Conservation (phyloP, 768 basidiomycete genomes). For the Xerocomellus intermedius region DNA sequence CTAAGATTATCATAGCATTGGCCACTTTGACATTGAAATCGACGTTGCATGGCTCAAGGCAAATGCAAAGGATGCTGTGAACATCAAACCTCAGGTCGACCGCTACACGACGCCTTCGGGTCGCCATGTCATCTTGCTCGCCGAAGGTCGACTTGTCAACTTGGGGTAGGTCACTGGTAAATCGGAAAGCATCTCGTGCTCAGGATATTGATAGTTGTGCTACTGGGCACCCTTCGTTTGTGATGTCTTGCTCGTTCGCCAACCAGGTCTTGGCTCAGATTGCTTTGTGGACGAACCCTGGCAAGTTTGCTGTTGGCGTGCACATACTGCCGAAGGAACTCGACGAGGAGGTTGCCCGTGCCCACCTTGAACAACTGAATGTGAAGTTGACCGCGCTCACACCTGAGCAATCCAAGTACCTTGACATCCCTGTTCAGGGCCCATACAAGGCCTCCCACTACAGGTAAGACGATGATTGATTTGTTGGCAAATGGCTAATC, state of each 20-base stretch:
- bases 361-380: constrained; percentile 87
- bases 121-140: constrained; percentile 95
- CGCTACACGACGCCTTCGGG: constrained; percentile 91
- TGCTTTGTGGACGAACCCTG: constrained; percentile 91
- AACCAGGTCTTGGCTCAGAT: constrained; percentile 99
- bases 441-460: constrained; percentile 76
- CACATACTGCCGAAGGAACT: constrained; percentile 99
- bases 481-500: background rate
- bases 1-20: constrained; percentile 52
- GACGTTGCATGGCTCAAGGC: constrained; percentile 98
- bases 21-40: constrained; percentile 87
- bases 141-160: constrained; percentile 99
- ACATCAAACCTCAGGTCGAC: constrained; percentile 99
- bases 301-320: constrained; percentile 93
- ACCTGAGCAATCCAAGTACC: constrained; percentile 78
- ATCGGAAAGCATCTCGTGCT: background rate
- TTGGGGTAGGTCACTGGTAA: constrained; percentile 60
- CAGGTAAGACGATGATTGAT: constrained; percentile 38
- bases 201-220: constrained; percentile 60
- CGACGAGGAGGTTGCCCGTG: constrained; percentile 98
- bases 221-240: constrained; percentile 98
- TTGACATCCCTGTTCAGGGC: constrained; percentile 84
- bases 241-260: constrained; percentile 99
- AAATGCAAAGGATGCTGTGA: constrained; percentile 77
- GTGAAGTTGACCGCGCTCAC: constrained; percentile 87